Conservation (phyloP, 202 grass and related monocot genomes). For the Cymbopogon flexuosus region DNA sequence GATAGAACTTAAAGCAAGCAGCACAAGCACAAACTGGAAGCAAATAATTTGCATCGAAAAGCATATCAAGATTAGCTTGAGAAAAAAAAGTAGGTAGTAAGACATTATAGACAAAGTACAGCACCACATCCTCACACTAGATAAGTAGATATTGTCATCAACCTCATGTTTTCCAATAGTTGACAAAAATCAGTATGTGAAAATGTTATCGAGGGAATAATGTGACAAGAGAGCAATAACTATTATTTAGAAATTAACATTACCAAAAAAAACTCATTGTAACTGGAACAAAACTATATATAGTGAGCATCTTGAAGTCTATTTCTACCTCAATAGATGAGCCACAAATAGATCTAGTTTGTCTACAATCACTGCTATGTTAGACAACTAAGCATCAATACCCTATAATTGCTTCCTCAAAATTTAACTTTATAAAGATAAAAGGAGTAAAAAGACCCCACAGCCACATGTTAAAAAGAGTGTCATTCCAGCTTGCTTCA, state of each 20-base stretch:
- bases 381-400: neutral
- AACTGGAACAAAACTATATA: neutral
- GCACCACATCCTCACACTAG: neutral
- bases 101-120: neutral
- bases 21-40: conserved; percentile 11
- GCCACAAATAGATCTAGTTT: neutral
- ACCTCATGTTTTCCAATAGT: neutral
- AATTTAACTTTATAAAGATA: neutral
- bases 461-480: neutral
- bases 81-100: neutral
- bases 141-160: neutral
- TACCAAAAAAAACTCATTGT: neutral
- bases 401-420: neutral
- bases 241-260: conserved; percentile 9
- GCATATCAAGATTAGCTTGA: neutral
- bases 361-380: neutral
- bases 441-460: neutral
- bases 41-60: conserved; percentile 8
- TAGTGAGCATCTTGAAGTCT: neutral
- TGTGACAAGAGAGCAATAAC: neutral
- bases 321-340: conserved; percentile 7
- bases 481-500: neutral
- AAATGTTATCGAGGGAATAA: neutral
- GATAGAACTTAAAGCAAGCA: neutral
- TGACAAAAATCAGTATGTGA: neutral